phyloP scores from a whole-genome alignment of 768 basidiomycete species.

The Trametes cubensis region DNA sequence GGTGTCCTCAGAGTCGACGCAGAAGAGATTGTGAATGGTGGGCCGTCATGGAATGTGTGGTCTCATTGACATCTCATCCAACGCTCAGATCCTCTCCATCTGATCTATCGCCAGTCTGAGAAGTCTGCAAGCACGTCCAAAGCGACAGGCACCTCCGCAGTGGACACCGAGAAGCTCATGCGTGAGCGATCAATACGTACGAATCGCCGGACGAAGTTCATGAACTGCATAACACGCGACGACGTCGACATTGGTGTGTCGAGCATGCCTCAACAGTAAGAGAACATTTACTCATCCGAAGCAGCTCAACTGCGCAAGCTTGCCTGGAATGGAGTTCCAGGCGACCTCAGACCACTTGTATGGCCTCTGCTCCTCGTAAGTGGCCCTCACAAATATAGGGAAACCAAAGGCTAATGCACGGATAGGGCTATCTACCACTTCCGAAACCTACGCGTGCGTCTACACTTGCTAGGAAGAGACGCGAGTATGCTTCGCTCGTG shows the following conservation, averaged over 20 bases:
- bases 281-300: not conserved
- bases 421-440: constrained; percentile 89
- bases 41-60: constrained; percentile 25
- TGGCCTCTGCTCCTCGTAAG: constrained; percentile 94
- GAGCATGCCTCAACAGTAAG: not conserved
- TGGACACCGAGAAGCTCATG: constrained; percentile 52
- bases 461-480: constrained; percentile 86
- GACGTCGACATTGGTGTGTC: constrained; percentile 82
- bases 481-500: constrained; percentile 89
- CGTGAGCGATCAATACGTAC: constrained; percentile 79
- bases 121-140: constrained; percentile 34
- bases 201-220: constrained; percentile 78
- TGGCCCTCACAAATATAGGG: constrained; percentile 5
- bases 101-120: constrained; percentile 41
- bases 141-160: not conserved
- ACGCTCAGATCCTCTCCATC: constrained; percentile 58
- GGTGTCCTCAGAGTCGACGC: constrained; percentile 64
- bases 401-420: not conserved
- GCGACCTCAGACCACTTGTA: constrained; percentile 82
- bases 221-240: constrained; percentile 72
- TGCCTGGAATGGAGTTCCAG: constrained; percentile 93
- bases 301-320: constrained; percentile 84
- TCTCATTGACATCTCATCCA: constrained; percentile 33
- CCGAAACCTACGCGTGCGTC: constrained; percentile 72
- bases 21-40: constrained; percentile 79